Conservation (phyloP, 2,329 filamentous ascomycete species). For the Trichoderma koningii region DNA sequence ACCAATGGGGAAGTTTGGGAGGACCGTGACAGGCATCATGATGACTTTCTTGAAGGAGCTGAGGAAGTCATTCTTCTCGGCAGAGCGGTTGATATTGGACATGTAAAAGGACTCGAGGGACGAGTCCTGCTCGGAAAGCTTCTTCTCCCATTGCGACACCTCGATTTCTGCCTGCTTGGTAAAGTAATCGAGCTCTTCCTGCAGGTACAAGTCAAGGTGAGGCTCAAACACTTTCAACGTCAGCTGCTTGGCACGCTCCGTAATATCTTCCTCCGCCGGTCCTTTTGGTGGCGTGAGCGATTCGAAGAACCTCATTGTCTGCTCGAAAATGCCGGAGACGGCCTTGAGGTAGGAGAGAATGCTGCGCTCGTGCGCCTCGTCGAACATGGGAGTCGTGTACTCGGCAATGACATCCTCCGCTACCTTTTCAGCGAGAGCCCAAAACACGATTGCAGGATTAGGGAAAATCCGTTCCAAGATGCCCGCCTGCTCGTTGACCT, state of each 20-base stretch:
- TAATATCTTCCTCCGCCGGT: constrained; percentile 58
- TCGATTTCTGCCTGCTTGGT: constrained; percentile 72
- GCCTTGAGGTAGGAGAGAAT: constrained; percentile 80
- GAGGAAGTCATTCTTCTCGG: constrained; percentile 93
- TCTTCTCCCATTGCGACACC: constrained; percentile 86
- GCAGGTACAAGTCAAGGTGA: constrained; percentile 89
- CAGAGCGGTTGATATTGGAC: constrained; percentile 90
- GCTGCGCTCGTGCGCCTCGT: constrained; percentile 78
- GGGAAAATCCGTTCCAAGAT: constrained; percentile 85
- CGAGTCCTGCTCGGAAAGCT: constrained; percentile 86
- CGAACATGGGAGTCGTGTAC: constrained; percentile 81
- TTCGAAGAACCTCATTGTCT: constrained; percentile 75
- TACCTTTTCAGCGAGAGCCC: constrained; percentile 78
- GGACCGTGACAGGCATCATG: constrained; percentile 95
- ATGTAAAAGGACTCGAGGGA: constrained; percentile 92
- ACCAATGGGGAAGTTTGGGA: constrained; percentile 67
- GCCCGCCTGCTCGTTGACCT: constrained; percentile 78
- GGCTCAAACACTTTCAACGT: constrained; percentile 80
- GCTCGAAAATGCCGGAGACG: constrained; percentile 84
- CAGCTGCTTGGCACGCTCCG: constrained; percentile 66
- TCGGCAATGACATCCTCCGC: constrained; percentile 83
- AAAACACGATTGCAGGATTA: constrained; percentile 67
- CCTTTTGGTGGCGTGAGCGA: constrained; percentile 68
- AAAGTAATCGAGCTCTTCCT: constrained; percentile 88
- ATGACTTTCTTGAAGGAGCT: constrained; percentile 98